Evolutionary conservation across 2,329 filamentous ascomycete species (phyloP).

Genomic region (Fusarium redolens): DNA sequence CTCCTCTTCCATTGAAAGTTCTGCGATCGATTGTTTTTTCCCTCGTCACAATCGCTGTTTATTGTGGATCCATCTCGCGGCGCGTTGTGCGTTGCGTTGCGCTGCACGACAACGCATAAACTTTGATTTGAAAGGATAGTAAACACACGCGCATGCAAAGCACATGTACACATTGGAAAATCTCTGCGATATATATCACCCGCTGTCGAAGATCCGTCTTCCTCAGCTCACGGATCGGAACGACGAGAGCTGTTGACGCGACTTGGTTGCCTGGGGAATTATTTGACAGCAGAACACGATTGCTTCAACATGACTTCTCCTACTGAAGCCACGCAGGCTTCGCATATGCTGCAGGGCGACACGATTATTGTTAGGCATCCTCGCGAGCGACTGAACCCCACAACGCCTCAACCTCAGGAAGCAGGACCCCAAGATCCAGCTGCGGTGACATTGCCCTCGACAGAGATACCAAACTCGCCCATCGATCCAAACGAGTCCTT

Average conservation of each 20-base stretch:
- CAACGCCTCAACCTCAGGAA: constrained; percentile 50
- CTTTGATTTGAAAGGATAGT: constrained; percentile 30
- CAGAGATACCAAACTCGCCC: constrained; percentile 66
- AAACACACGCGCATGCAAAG: constrained; percentile 16
- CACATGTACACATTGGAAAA: constrained; percentile 18
- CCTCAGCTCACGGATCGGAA: neutral
- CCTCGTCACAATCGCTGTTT: constrained; percentile 8
- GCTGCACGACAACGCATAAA: constrained; percentile 36
- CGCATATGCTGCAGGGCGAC: constrained; percentile 47
- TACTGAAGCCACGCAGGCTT: constrained; percentile 43
- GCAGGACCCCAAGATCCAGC: constrained; percentile 53
- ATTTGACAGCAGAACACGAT: neutral
- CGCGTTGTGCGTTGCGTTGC: constrained; percentile 31
- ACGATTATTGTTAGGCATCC: constrained; percentile 46
- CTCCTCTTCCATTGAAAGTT: neutral
- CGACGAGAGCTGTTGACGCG: constrained; percentile 26
- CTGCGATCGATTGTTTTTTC: neutral
- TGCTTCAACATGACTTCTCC: constrained; percentile 52
- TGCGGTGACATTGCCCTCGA: constrained; percentile 67
- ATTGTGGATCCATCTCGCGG: constrained; percentile 25
- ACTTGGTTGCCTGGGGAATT: constrained; percentile 5
- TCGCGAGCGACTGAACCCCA: constrained; percentile 49
- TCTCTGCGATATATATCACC: neutral
- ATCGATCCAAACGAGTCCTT: constrained; percentile 62
- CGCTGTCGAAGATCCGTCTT: neutral